A percentile compares a stretch with the other conserved stretches of the same genome.
phyloP scores from a whole-genome alignment of 2,329 filamentous ascomycete genomes.

The Fusarium compactum region DNA sequence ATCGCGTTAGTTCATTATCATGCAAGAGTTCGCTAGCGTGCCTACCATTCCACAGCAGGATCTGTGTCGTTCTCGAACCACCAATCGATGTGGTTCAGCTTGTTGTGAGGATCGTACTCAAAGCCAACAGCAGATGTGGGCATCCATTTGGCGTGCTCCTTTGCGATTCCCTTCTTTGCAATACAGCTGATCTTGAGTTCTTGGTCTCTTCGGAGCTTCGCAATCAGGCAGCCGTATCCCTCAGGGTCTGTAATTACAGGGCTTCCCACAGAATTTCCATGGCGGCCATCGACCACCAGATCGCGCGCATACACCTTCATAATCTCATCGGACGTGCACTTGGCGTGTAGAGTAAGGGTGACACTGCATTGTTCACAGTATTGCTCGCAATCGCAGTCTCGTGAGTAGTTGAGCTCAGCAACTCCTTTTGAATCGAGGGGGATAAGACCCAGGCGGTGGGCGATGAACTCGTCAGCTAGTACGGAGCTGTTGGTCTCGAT shows the following conservation, averaged over 20 bases:
- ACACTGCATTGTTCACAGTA: slow-evolving; percentile 95
- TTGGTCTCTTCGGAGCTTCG: slow-evolving; percentile 90
- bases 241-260: slow-evolving; percentile 88
- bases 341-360: slow-evolving; percentile 83
- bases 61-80: slow-evolving; percentile 88
- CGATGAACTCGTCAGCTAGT: slow-evolving; percentile 94
- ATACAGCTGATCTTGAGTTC: slow-evolving; percentile 91
- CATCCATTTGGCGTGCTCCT: slow-evolving; percentile 99
- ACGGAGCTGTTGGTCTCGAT: slow-evolving; percentile 95
- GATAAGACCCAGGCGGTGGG: slow-evolving; percentile 90
- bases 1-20: slow-evolving; percentile 2
- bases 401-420: slow-evolving; percentile 84
- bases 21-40: slow-evolving; percentile 13
- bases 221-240: slow-evolving; percentile 84
- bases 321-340: slow-evolving; percentile 85
- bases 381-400: slow-evolving; percentile 96
- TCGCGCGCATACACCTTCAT: slow-evolving; percentile 97
- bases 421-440: slow-evolving; percentile 88
- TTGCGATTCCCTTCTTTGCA: slow-evolving; percentile 98
- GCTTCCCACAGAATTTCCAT: slow-evolving; percentile 81
- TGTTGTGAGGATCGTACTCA: slow-evolving; percentile 98
- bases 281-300: slow-evolving; percentile 76
- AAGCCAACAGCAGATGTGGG: slow-evolving; percentile 93
- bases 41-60: slow-evolving; percentile 85
- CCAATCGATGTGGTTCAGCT: slow-evolving; percentile 88